Evolutionary conservation across 2,329 filamentous ascomycete species (phyloP), one percentile per base, ranked within the genome.

Genomic region (Beauveria sp.): DNA sequence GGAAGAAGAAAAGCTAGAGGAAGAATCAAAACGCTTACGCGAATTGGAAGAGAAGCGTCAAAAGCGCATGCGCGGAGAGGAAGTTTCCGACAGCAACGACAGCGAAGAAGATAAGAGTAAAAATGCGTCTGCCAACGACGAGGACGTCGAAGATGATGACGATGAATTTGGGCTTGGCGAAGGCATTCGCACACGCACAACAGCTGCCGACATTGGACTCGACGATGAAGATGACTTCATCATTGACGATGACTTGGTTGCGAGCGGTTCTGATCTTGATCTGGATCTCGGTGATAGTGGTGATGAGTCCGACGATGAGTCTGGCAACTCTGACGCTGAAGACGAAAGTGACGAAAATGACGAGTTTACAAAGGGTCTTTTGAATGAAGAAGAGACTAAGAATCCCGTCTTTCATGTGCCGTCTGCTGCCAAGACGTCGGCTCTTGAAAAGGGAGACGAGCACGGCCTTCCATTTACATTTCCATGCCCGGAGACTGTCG

Each of bases 161-260:
- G 82, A 85, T 38, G 80, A 82, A 61, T 89, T 84, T 70, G 82
- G 83, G 3, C 75, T 88, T 18, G 86, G 86, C 40, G 71, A 74
- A 54, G 85, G 85, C 49, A 84, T 87, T 65, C 83, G 78, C 67
- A 75, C 78, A 58, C 78, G 80, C 26, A 80, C 79, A 38, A 85
- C 84, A 8, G 82, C 81, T 3, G 79, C 82, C 12, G 82, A 88
- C 62, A 73, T 92, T 20, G 90, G 86, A 6, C 87, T 96, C 40
- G 92, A 96, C 66, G 93, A 97, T 67, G 93, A 98, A 71, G 93
- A 98, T 68, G 91, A 97, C 67, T 98, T 98, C 68, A 72, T 93
- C 28, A 86, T 97, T 64, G 93, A 98, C 63, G 90, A 95, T 64
- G 89, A 96, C 69, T 81, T 98, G 18, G 83, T 97, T 40, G 92